Evolutionary conservation across 2,329 filamentous ascomycete genomes (phyloP), one percentile per base, ranked within the genome.

Genomic region (Sporothrix euskadiensis): DNA sequence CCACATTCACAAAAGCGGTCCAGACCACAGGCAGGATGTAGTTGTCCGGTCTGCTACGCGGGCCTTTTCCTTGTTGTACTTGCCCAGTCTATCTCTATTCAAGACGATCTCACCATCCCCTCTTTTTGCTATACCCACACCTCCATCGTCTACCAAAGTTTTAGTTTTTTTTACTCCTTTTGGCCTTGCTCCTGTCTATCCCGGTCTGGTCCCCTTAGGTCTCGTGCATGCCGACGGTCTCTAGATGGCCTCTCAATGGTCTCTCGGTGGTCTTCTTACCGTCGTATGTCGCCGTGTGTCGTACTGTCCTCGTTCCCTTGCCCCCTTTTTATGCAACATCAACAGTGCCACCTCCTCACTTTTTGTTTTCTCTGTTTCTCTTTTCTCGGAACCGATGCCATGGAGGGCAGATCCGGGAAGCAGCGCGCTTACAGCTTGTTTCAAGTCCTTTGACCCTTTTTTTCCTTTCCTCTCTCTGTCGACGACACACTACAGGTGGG

Each of bases 341-440:
- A 12, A 39, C 69, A 54, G 39, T 39, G 70, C 57, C 44, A 54
- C 57, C 56, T 71, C 70, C 70, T 65, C 57, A 4, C 47, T 56
- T 65, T 41, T 14, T 7, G 30, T 65, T 41, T 54, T 52, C 12
- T 26, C 39, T 35, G 2, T 22, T 39, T 71, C n/a, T 63, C 26
- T 5, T 22, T 39, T 71, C n/a, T 63, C 26, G 22, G 19, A 52
- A 26, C 41, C 4, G 26, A 30, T 47, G 35, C 35, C 32, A 71
- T 22, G 52, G 52, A 19, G 41, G 61, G n/a, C 32, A 47, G 39
- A 22, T 66, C 61, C 61, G 61, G 39, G 39, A 44, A 66, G 39
- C 61, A 73, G 76, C 75, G 76, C 75, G 75, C 76, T 75, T 77
- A 75, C 71, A 35, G 59, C 47, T 41, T 73, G 73, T 75, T 75